Conservation (phyloP, 768 basidiomycete genomes). For the Lactifluus hygrophoroides region DNA sequence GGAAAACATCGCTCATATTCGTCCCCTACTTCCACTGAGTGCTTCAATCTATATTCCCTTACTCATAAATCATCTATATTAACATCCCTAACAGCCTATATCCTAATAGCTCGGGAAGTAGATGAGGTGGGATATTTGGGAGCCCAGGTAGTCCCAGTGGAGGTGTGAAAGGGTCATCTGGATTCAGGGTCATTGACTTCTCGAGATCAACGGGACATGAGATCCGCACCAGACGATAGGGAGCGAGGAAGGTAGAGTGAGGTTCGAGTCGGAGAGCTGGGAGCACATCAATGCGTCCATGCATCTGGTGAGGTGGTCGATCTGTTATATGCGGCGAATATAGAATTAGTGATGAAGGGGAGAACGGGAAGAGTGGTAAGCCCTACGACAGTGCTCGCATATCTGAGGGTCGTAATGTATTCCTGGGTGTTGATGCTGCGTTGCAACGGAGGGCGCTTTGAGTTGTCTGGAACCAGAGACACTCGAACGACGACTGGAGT, state of each 20-base stretch:
- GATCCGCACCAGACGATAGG: constrained; percentile 18
- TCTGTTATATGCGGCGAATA: background rate
- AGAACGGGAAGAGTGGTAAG: background rate
- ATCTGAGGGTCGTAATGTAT: constrained; percentile 6
- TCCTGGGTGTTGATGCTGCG: background rate
- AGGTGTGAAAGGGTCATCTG: constrained; percentile 2
- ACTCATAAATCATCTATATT: too few relatives aligned
- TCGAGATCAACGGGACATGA: constrained; percentile 13
- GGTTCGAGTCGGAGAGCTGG: constrained; percentile 21
- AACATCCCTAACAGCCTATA: too few relatives aligned
- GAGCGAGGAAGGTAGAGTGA: constrained; percentile 18
- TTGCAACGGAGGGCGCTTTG: background rate
- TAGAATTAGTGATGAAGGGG: background rate
- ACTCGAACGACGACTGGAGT: background rate
- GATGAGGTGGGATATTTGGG: constrained; percentile 10
- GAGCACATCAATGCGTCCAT: constrained; percentile 21
- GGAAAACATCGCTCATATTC: too few relatives aligned
- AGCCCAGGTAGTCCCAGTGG: background rate
- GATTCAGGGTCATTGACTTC: constrained; percentile 2
- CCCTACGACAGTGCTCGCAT: constrained; percentile 13
- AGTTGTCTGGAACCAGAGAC: background rate
- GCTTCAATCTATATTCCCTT: too few relatives aligned
- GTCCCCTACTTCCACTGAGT: too few relatives aligned
- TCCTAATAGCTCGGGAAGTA: constrained; percentile 15
- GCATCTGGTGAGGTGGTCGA: constrained; percentile 12